These are phyloP conservation scores for Chlorophyllum brunneum DNA, from an alignment of 768 basidiomycete genomes.

Conservation along the genomic window DNA sequence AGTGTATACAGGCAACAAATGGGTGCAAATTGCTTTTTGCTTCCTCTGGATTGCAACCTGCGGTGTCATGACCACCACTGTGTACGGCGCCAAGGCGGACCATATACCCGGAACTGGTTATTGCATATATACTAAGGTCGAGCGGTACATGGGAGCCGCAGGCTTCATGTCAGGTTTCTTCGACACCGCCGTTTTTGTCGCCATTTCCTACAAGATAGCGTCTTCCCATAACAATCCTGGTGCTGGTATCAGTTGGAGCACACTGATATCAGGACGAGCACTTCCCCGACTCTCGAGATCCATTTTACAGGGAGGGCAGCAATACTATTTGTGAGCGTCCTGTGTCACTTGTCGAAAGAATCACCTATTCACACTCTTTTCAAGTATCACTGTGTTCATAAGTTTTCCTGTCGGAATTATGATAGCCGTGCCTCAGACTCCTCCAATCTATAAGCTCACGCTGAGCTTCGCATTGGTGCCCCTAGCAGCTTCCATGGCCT, in stretches of 20 bases:
- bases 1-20: constrained; percentile 22
- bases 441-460: too few relatives aligned
- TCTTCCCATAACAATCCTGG: constrained; percentile 15
- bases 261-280: constrained; percentile 18
- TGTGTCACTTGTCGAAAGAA: too few relatives aligned
- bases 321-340: constrained; percentile 27
- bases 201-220: constrained; percentile 26
- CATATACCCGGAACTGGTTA: constrained; percentile 28
- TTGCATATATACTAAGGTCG: constrained; percentile 23
- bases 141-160: constrained; percentile 20
- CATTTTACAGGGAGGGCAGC: constrained; percentile 25
- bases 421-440: too few relatives aligned
- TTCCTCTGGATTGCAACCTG: constrained; percentile 24
- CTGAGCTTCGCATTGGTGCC: too few relatives aligned
- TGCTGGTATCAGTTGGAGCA: constrained; percentile 9
- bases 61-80: constrained; percentile 19
- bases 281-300: constrained; percentile 22
- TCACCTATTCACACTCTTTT: too few relatives aligned
- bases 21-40: constrained; percentile 21
- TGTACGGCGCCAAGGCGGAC: constrained; percentile 18
- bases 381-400: too few relatives aligned
- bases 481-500: too few relatives aligned
- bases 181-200: constrained; percentile 30
- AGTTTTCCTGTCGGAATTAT: too few relatives aligned
- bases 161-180: constrained; percentile 21